A percentile compares a stretch with the other conserved stretches of the same genome.
phyloP scores from a whole-genome alignment of 345 rosid species.

The Hibiscus trionum region DNA sequence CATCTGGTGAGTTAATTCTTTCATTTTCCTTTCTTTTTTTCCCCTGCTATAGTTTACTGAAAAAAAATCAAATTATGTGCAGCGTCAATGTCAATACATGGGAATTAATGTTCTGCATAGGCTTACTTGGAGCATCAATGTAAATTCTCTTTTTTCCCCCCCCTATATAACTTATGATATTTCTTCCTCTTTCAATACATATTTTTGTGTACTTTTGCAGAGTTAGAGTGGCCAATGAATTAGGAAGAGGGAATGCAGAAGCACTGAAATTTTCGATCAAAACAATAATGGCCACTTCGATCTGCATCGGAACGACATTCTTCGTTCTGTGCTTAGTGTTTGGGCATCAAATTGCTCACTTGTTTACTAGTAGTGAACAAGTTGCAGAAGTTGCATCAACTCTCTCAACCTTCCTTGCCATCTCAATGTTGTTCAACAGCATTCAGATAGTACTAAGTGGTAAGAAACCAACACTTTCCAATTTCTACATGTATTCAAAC shows the following conservation, averaged over 20 bases:
- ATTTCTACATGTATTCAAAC: not conserved
- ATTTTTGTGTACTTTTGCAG: conserved; percentile 14
- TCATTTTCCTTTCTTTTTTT: not conserved
- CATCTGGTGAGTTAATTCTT: conserved; percentile 47
- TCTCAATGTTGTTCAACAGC: conserved; percentile 30
- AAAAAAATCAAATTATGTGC: not conserved
- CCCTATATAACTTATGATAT: not conserved
- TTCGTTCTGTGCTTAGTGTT: conserved; percentile 33
- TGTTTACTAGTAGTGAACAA: conserved; percentile 6
- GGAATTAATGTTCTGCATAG: conserved; percentile 50
- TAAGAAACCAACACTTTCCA: not conserved
- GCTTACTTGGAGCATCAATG: conserved; percentile 52
- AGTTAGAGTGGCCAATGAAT: conserved; percentile 60
- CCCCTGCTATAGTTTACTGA: not conserved
- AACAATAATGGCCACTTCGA: conserved; percentile 29
- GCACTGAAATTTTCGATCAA: conserved; percentile 50
- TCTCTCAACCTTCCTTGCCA: conserved; percentile 49
- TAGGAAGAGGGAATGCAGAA: conserved; percentile 49
- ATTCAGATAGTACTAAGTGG: not conserved
- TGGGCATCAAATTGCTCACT: conserved; percentile 26
- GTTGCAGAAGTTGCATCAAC: conserved; percentile 37
- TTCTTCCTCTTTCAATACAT: not conserved
- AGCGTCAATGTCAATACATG: conserved; percentile 26
- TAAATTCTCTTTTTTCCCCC: conserved; percentile 1
- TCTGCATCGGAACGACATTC: conserved; percentile 26